phyloP scores from a whole-genome alignment of 306 rosid species.

The Lupinus albus region DNA sequence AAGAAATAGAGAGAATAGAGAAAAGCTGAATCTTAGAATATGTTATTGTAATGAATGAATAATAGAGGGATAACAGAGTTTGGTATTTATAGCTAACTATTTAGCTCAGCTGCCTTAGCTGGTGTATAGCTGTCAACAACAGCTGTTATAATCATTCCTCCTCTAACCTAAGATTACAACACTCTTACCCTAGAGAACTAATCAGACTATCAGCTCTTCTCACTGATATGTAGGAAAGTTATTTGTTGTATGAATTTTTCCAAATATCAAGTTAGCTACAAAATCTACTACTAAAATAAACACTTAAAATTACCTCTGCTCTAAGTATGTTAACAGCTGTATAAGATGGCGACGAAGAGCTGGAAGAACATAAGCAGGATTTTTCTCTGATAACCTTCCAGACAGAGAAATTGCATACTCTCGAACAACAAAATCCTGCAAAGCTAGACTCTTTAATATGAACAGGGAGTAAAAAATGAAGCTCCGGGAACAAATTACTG shows the following conservation, averaged over 20 bases:
- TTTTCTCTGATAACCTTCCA: constrained; percentile 94
- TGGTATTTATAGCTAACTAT: too few relatives aligned
- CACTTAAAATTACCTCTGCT: constrained; percentile 75
- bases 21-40: too few relatives aligned
- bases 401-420: constrained; percentile 92
- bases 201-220: too few relatives aligned
- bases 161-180: too few relatives aligned
- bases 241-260: constrained; percentile 21
- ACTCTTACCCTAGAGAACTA: too few relatives aligned
- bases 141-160: too few relatives aligned
- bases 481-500: constrained; percentile 33
- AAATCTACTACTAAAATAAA: constrained; percentile 18
- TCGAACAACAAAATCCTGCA: constrained; percentile 94
- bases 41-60: too few relatives aligned
- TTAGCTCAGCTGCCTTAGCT: too few relatives aligned
- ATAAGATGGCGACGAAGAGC: constrained; percentile 99
- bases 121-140: too few relatives aligned
- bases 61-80: too few relatives aligned
- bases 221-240: not conserved
- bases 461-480: constrained; percentile 35
- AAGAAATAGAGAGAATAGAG: too few relatives aligned
- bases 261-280: not conserved
- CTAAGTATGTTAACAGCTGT: constrained; percentile 86
- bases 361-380: constrained; percentile 99
- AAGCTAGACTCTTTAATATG: constrained; percentile 26